phyloP scores from a whole-genome alignment of 306 rosid genomes.

The Canavalia ensiformis region DNA sequence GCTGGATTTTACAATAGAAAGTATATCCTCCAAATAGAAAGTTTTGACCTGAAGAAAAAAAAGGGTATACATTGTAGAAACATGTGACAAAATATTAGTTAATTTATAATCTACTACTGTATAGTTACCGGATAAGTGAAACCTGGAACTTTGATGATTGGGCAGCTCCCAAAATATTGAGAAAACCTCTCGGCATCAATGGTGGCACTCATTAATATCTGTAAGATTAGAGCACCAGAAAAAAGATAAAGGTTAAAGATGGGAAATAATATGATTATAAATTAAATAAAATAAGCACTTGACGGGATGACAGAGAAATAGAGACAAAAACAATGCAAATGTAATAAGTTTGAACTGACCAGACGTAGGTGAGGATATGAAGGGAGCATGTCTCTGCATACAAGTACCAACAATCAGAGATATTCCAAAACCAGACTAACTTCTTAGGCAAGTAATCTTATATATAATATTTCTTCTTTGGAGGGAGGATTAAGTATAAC shows the following conservation, averaged over 20 bases:
- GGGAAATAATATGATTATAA: conserved; percentile 25
- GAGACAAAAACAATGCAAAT: conserved; percentile 28
- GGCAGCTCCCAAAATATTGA: conserved; percentile 94
- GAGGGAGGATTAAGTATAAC: conserved; percentile 35
- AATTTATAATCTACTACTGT: conserved; percentile 41
- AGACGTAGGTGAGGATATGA: conserved; percentile 72
- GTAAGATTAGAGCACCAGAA: conserved; percentile 45
- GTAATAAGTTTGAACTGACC: conserved; percentile 68
- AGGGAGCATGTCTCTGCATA: conserved; percentile 92
- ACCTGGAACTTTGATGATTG: conserved; percentile 86
- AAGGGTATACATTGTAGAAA: conserved; percentile 9
- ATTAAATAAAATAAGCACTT: conserved; percentile 27
- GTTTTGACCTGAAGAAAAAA: conserved; percentile 75
- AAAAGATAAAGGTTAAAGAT: conserved; percentile 7
- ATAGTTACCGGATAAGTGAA: conserved; percentile 87
- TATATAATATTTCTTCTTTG: neutral
- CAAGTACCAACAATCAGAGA: conserved; percentile 42
- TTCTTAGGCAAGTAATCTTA: neutral
- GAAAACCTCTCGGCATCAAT: conserved; percentile 87
- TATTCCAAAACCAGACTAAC: conserved; percentile 45
- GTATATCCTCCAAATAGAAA: conserved; percentile 90
- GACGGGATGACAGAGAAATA: conserved; percentile 35
- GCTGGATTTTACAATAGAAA: conserved; percentile 66
- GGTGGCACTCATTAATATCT: conserved; percentile 99
- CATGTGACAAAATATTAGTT: conserved; percentile 28